Evolutionary conservation across 1,284 basidiomycete genomes (phyloP).

Genomic region (Ustanciosporium gigantosporum): DNA sequence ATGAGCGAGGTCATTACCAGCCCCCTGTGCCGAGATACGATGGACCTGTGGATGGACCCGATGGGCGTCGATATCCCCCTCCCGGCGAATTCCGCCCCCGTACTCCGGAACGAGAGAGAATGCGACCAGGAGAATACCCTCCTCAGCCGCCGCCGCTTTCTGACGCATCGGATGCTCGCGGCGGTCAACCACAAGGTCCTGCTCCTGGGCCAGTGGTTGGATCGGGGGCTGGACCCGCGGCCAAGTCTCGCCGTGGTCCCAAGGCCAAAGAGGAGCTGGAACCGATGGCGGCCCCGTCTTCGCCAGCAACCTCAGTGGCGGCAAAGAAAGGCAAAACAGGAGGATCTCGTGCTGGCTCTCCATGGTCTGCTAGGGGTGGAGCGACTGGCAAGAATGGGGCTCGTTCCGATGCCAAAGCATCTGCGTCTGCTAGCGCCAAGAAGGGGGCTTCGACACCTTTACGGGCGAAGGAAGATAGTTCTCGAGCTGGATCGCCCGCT

Average conservation of each 20-base stretch:
- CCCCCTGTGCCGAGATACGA: constrained; percentile 16
- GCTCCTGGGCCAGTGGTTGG: too few relatives aligned
- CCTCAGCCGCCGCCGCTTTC: constrained; percentile 8
- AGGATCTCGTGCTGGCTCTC: constrained; percentile 35
- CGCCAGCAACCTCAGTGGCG: constrained; percentile 31
- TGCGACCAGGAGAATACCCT: constrained; percentile 13
- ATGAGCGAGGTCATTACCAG: constrained; percentile 23
- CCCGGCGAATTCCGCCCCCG: too few relatives aligned
- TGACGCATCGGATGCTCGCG: constrained; percentile 15
- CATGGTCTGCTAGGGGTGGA: constrained; percentile 23
- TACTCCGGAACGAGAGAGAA: too few relatives aligned
- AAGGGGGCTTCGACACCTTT: constrained; percentile 17
- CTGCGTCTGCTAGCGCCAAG: constrained; percentile 4
- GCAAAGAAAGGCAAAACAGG: constrained; percentile 31
- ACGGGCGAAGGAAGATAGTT: constrained; percentile 18
- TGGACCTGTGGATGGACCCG: constrained; percentile 13
- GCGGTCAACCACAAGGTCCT: too few relatives aligned
- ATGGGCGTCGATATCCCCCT: too few relatives aligned
- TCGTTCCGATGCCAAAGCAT: background rate
- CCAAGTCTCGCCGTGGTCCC: constrained; percentile 28
- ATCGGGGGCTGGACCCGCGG: constrained; percentile 1
- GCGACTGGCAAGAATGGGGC: constrained; percentile 13
- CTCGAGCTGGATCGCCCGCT: constrained; percentile 3
- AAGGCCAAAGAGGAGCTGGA: constrained; percentile 36
- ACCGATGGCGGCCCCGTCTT: constrained; percentile 15